These are phyloP conservation scores for Kalmusia sp. DNA, from an alignment of 2,329 filamentous ascomycete genomes.

Conservation along the genomic window DNA sequence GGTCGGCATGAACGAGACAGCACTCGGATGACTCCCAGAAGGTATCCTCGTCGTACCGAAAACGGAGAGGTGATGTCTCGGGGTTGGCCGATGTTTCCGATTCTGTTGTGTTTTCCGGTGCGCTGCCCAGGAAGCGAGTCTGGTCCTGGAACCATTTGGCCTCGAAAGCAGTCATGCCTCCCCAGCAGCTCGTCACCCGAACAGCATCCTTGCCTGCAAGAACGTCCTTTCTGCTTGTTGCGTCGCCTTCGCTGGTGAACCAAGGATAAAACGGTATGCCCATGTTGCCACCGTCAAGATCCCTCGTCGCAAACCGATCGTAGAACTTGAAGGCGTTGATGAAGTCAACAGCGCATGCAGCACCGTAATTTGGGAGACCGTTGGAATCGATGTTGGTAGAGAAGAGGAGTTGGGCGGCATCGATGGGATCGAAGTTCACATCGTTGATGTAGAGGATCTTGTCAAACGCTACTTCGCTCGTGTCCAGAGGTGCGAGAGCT, in stretches of 20 bases:
- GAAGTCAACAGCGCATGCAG: constrained; percentile 76
- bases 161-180: constrained; percentile 75
- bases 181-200: constrained; percentile 77
- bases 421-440: constrained; percentile 66
- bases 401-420: constrained; percentile 69
- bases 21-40: constrained; percentile 59
- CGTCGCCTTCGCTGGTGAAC: constrained; percentile 63
- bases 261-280: constrained; percentile 73
- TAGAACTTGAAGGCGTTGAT: constrained; percentile 73
- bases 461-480: constrained; percentile 62
- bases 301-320: constrained; percentile 76
- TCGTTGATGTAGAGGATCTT: constrained; percentile 72
- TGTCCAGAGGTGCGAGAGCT: constrained; percentile 69
- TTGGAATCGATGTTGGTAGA: constrained; percentile 62
- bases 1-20: constrained; percentile 56
- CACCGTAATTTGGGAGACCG: constrained; percentile 65
- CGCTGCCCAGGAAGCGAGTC: constrained; percentile 5
- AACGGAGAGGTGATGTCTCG: constrained; percentile 49
- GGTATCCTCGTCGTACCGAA: constrained; percentile 50
- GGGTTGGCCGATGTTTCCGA: constrained; percentile 17
- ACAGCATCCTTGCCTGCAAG: constrained; percentile 68
- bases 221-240: constrained; percentile 66
- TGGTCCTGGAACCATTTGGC: constrained; percentile 64
- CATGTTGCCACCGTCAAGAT: constrained; percentile 68
- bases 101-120: constrained; percentile 19